Evolutionary conservation across 2,329 filamentous ascomycete species (phyloP), one percentile per base, ranked within the genome.

Genomic region (Ascochyta viciae-villosae): DNA sequence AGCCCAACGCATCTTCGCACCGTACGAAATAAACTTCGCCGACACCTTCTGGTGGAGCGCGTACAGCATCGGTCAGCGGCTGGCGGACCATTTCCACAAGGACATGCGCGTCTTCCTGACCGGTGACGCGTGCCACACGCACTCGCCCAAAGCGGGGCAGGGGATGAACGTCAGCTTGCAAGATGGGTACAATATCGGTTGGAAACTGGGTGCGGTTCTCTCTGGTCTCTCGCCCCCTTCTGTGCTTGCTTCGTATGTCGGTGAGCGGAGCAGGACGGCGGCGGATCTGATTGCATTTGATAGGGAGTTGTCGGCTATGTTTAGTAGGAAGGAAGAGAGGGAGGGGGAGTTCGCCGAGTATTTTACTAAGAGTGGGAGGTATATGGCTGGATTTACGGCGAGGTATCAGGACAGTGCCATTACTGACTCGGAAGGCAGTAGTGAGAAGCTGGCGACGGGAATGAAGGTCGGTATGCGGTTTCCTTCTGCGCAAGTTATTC

Each of bases 81-180:
- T 92, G 22, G 89, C 89, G 2, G 85, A 85, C 62, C 82, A 84
- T 42, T 92, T 92, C 76, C 83, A 85, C 62, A 85, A 89, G 65
- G 80, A 83, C 42, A 77, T 86, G 57, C 82, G 85, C 15, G 83
- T 89, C n/a, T 91, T 91, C 71, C 78, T 91, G 35, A 85, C 86
- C 12, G 87, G 87, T 15, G 88, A 91, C 67, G 87, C 88, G 31
- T 88, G 86, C 79, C 69, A 84, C 63, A 90, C 88, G 0, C 88
- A 91, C 68, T 88, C 85, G 2, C 88, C 88, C 4, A 90, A 90
- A 73, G 87, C 87, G 1, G 88, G 87, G 0, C 88, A 89, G 74
- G 88, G 83, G 2, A 85, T 85, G 83, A 85, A 85, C 46, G 81
- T 84, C 29, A 79, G 80, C 13, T 71, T 89, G 56, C 86, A 88